Evolutionary conservation across 2,329 filamentous ascomycete genomes (phyloP).

Genomic region (Helotiales sp.): DNA sequence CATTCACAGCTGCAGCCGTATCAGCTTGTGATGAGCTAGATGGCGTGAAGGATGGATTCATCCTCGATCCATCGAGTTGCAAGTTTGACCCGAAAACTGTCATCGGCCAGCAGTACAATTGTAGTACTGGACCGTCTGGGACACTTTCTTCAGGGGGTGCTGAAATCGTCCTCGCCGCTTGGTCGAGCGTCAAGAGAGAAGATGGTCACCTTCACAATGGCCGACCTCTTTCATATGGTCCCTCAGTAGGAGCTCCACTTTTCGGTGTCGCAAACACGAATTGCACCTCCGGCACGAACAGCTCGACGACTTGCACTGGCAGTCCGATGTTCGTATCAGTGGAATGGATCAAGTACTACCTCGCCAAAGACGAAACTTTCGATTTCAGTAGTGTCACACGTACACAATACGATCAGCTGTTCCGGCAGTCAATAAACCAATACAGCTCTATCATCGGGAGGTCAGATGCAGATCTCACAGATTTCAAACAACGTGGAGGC

Average conservation of each 20-base stretch:
- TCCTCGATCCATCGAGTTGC: neutral
- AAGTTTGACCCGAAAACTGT: neutral
- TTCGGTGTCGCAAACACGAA: neutral
- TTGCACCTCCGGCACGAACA: neutral
- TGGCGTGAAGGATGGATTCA: conserved; percentile 6
- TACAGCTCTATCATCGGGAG: conserved; percentile 22
- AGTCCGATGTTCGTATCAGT: neutral
- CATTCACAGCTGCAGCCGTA: neutral
- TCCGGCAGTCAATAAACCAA: conserved; percentile 12
- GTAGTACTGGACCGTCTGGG: neutral
- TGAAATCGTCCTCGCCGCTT: neutral
- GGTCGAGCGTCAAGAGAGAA: neutral
- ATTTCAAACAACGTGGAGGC: conserved; percentile 16
- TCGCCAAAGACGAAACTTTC: conserved; percentile 24
- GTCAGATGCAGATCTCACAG: conserved; percentile 23
- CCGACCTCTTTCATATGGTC: neutral
- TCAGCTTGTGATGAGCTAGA: conserved; percentile 2
- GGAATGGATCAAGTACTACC: conserved; percentile 27
- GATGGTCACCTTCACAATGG: neutral
- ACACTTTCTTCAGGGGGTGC: neutral
- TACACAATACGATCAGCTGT: conserved; percentile 12
- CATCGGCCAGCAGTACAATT: neutral
- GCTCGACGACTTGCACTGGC: conserved; percentile 7
- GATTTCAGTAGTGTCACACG: conserved; percentile 16
- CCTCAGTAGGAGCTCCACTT: neutral